Percentiles rank a stretch among this genome's conserved stretches.
Conservation (phyloP, 495 filamentous ascomycete genomes). For the Penicillium argentinense region DNA sequence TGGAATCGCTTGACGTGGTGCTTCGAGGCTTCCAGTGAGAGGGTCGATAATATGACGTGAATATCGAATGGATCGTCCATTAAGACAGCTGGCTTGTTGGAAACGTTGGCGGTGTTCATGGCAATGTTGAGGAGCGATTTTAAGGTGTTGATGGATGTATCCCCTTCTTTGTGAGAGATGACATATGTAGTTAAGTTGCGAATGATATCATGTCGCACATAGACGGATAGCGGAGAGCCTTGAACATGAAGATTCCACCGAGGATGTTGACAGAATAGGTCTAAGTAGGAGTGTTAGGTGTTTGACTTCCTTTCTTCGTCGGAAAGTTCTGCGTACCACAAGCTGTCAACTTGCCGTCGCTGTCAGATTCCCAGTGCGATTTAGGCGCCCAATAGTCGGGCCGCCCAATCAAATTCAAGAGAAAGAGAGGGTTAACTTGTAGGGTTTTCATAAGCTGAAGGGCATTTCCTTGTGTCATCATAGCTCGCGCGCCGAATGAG, state of each 20-base stretch:
- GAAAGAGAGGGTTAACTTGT: conserved; percentile 7
- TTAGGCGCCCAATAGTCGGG: conserved; percentile 7
- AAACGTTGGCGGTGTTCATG: background rate
- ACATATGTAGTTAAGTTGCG: conserved; percentile 11
- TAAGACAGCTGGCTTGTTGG: conserved; percentile 2
- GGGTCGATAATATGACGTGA: conserved; percentile 12
- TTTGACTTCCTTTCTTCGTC: no score
- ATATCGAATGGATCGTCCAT: conserved; percentile 15
- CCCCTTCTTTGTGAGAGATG: conserved; percentile 9
- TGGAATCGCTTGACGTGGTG: conserved; percentile 13
- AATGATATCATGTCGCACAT: conserved; percentile 11
- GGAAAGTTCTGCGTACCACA: conserved; percentile 6
- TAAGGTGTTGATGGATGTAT: conserved; percentile 8
- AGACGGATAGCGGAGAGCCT: conserved; percentile 11
- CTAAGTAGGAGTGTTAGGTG: no score
- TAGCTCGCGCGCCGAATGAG: conserved; percentile 7
- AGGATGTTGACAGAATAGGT: conserved; percentile 16
- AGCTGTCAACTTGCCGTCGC: conserved; percentile 3
- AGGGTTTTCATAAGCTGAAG: background rate
- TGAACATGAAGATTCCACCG: conserved; percentile 14
- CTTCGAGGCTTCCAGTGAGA: conserved; percentile 14
- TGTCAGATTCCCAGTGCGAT: conserved; percentile 5
- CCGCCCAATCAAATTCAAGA: conserved; percentile 1
- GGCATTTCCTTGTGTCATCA: conserved; percentile 7
- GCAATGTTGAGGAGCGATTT: conserved; percentile 12